Evolutionary conservation across 2,329 filamentous ascomycete species (phyloP).

Genomic region (Colletotrichum camelliae): DNA sequence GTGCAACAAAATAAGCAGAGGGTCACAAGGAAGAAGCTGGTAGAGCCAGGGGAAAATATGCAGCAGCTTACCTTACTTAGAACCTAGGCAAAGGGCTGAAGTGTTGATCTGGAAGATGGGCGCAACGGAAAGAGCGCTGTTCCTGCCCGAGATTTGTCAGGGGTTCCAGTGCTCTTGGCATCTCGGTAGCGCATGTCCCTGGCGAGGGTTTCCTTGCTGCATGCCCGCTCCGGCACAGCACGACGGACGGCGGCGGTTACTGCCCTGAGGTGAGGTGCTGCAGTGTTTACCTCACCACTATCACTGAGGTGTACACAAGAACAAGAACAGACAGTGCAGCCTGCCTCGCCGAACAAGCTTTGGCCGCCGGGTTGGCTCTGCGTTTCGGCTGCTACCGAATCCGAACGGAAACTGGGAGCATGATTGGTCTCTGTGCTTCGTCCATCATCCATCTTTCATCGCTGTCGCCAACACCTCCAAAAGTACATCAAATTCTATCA

Average conservation of each 20-base stretch:
- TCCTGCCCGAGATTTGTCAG: conserved; percentile 9
- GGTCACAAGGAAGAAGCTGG: conserved; percentile 2
- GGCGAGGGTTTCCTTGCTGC: neutral
- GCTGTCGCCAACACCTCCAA: neutral
- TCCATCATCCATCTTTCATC: neutral
- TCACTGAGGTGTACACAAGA: neutral
- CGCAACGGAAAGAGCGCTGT: neutral
- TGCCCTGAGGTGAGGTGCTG: too few relatives aligned
- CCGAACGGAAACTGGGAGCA: neutral
- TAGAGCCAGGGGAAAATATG: neutral
- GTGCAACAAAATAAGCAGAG: neutral
- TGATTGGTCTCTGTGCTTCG: neutral
- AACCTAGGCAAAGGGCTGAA: neutral
- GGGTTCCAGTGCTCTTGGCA: conserved; percentile 8
- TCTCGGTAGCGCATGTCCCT: neutral
- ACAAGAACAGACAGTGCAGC: neutral
- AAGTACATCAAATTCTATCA: neutral
- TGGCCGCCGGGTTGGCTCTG: neutral
- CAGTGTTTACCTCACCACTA: too few relatives aligned
- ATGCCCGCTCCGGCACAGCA: neutral
- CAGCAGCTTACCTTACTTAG: neutral
- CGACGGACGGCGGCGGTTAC: neutral
- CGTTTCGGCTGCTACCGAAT: conserved; percentile 18
- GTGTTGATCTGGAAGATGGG: neutral
- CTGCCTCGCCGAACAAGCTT: neutral